Base-by-base conservation (phyloP, 139 green algal species). In the Picochlorum sp. region DNA sequence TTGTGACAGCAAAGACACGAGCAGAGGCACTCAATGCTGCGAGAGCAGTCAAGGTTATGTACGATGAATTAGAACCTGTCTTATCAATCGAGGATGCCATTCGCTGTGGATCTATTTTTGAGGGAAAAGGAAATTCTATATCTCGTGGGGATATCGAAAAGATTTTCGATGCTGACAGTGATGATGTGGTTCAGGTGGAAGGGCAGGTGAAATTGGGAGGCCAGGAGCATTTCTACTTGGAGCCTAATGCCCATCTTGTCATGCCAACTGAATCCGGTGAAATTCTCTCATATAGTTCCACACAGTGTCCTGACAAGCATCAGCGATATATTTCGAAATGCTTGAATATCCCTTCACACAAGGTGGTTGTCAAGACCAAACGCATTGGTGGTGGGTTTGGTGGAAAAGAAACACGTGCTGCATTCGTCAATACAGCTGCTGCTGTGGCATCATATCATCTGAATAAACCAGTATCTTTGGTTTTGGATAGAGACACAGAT, bases 191-290 rank as follows among this genome's bases (percentile, higher is more conserved):
- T 74, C 68, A 90, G 57, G 38, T 86, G 54, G 82, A 90, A 49
- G 80, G 82, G 11, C 72, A 81, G 1, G 66, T 72, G 11, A 51
- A 72, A 50, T 78, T 96, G 49, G 90, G 92, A 16, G 92, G 87
- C 28, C 85, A 92, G 44, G 73, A 77, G 81, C 92, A 98, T 83
- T 98, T 98, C 45, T 98, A 98, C 79, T 74, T 98, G 68, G 92
- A 98, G 75, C 86, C 93, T 16, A 82, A 95, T 24, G 68, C 62
- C 38, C 82, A 63, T 67, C 47, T 91, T 4, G 86, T 95, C n/a
- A 74, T 94, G 10, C 87, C 88, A 1, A 66, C 65, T 21, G 93
- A 98, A 62, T 80, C 83, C 49, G 83, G 88, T 58, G 92, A 98
- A 75, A 81, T 91, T 20, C 50, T 80, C 0, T 75, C 84, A 44